These are phyloP conservation scores for Lithospermum erythrorhizon DNA, from an alignment of 257 asterid genomes.

Conservation along the genomic window DNA sequence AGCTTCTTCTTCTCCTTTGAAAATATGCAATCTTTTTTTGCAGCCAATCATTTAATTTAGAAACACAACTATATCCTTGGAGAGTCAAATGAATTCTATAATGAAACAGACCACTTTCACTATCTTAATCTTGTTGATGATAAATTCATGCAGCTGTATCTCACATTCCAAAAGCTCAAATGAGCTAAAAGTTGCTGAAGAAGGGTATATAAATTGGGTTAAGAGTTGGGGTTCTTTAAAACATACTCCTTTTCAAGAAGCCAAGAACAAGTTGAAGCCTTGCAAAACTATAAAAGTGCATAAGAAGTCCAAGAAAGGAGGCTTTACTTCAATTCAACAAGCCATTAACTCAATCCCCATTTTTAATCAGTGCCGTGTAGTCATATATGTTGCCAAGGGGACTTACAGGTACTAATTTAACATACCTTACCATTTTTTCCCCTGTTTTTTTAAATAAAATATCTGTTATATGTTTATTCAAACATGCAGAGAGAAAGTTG, in stretches of 20 bases:
- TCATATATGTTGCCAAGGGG: constrained; percentile 62
- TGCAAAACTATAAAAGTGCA: constrained; percentile 54
- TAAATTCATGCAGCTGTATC: constrained; percentile 15
- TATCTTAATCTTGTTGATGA: constrained; percentile 19
- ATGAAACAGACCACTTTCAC: constrained; percentile 16
- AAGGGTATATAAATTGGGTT: constrained; percentile 54
- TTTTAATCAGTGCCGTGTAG: constrained; percentile 59
- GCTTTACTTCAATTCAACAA: constrained; percentile 39
- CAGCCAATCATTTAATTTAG: constrained; percentile 11
- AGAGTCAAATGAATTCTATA: constrained; percentile 6
- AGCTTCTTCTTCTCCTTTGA: neutral
- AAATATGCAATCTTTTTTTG: constrained; percentile 4
- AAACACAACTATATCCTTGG: neutral
- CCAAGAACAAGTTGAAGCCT: constrained; percentile 43
- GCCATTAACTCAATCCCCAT: constrained; percentile 66
- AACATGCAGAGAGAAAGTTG: constrained; percentile 69
- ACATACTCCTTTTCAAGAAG: constrained; percentile 39
- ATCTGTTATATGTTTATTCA: neutral
- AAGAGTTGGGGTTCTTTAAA: constrained; percentile 36
- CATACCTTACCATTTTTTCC: neutral
- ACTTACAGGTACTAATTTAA: constrained; percentile 41
- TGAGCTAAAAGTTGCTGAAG: constrained; percentile 15
- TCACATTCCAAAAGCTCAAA: constrained; percentile 21
- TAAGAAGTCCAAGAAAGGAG: constrained; percentile 48
- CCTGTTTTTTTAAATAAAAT: neutral